Percentiles rank a stretch among this genome's conserved stretches.
Evolutionary conservation across 1,139 yeast genomes (phyloP).

Genomic region (Torulaspora globosa): DNA sequence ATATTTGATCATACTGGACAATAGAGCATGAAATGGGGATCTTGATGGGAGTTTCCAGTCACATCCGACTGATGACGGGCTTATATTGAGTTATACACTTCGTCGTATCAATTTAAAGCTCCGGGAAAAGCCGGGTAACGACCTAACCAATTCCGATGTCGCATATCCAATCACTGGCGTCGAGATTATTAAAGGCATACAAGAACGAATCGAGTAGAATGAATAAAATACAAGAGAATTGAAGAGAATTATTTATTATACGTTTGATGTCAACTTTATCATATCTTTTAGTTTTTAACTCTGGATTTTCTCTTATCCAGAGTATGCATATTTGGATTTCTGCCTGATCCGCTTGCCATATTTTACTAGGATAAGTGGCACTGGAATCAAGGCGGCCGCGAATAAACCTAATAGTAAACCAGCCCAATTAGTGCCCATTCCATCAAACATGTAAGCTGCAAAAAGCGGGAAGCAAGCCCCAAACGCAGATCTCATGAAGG

Average conservation of each 20-base stretch:
- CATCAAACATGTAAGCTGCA: conserved; percentile 64
- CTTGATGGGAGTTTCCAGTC: background rate
- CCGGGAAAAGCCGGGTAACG: conserved; percentile 6
- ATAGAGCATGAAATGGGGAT: background rate
- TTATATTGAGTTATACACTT: too few species aligned
- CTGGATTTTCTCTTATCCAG: conserved; percentile 7
- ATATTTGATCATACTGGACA: conserved; percentile 12
- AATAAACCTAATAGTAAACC: conserved; percentile 71
- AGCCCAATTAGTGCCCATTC: conserved; percentile 80
- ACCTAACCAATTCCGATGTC: background rate
- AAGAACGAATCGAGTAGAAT: background rate
- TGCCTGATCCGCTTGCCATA: conserved; percentile 57
- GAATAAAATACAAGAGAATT: too few species aligned
- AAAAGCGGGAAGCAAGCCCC: conserved; percentile 83
- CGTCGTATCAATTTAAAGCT: background rate
- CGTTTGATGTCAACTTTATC: too few species aligned
- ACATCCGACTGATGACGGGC: too few species aligned
- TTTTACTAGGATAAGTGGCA: conserved; percentile 57
- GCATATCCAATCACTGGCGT: conserved; percentile 2
- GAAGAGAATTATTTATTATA: too few species aligned
- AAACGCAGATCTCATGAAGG: conserved; percentile 63
- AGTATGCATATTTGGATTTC: conserved; percentile 52
- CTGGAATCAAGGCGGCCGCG: conserved; percentile 57
- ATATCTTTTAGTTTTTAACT: too few species aligned
- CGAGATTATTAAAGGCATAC: background rate